phyloP scores from a whole-genome alignment of 148 eudicot genomes.

The Nyssa sinensis region DNA sequence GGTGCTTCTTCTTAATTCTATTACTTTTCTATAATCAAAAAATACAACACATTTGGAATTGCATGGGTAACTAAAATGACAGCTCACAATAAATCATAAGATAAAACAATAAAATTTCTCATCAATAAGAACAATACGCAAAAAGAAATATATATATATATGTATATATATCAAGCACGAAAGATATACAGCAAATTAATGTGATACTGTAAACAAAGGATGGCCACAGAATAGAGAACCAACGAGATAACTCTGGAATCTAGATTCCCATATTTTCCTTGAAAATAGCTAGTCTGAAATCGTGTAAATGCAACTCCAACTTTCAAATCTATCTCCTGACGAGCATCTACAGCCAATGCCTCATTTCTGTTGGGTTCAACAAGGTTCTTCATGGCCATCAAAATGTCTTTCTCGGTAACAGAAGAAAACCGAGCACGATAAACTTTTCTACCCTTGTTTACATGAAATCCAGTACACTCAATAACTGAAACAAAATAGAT shows the following conservation, averaged over 20 bases:
- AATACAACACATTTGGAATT: background rate
- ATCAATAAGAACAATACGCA: background rate
- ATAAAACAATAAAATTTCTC: background rate
- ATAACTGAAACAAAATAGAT: slow-evolving; percentile 57
- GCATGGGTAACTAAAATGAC: background rate
- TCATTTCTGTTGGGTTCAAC: slow-evolving; percentile 82
- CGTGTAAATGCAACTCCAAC: slow-evolving; percentile 97
- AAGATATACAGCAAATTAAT: slow-evolving; percentile 7
- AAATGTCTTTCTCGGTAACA: slow-evolving; percentile 77
- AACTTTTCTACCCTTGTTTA: slow-evolving; percentile 49
- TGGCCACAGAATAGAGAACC: slow-evolving; percentile 34
- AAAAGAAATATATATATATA: background rate
- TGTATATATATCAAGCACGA: background rate
- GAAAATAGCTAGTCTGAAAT: slow-evolving; percentile 84
- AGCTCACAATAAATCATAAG: background rate
- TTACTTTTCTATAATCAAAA: no score
- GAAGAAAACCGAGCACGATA: slow-evolving; percentile 94
- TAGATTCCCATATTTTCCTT: slow-evolving; percentile 96
- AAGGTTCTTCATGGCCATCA: slow-evolving; percentile 80
- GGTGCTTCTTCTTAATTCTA: no score
- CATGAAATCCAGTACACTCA: slow-evolving; percentile 76
- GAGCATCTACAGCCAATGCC: slow-evolving; percentile 94
- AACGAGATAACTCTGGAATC: slow-evolving; percentile 97
- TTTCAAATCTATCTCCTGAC: slow-evolving; percentile 97
- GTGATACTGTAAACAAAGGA: slow-evolving; percentile 19